Conservation (phyloP, 108 stramenopile species). For the Epipyxis sp. region DNA sequence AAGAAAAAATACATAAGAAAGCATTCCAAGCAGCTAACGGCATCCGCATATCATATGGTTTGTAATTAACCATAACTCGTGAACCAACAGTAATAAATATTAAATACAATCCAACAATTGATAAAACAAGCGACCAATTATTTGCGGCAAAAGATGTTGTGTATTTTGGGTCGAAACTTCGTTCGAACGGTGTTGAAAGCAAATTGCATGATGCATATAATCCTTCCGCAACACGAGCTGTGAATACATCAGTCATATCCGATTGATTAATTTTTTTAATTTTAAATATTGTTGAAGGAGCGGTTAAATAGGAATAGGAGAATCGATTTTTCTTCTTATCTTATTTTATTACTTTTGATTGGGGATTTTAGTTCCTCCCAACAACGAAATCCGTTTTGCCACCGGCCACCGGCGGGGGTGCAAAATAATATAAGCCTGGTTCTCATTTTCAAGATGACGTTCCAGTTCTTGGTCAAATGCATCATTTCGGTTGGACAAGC, state of each 20-base stretch:
- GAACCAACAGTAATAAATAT: constrained; percentile 36
- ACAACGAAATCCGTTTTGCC: not conserved
- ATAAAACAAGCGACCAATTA: not conserved
- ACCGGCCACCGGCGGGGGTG: not conserved
- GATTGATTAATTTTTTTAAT: too few species aligned
- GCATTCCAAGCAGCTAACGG: constrained; percentile 63
- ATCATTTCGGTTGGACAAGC: too few species aligned
- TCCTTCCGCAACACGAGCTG: not conserved
- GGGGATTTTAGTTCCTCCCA: too few species aligned
- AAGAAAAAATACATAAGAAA: constrained; percentile 55
- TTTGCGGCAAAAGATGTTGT: not conserved
- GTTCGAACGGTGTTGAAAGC: not conserved
- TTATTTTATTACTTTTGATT: too few species aligned
- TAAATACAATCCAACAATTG: not conserved
- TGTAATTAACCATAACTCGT: constrained; percentile 39
- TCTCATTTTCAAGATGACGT: too few species aligned
- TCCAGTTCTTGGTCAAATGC: too few species aligned
- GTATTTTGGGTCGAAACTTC: not conserved
- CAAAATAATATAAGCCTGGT: not conserved
- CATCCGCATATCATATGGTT: constrained; percentile 38
- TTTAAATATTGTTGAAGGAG: too few species aligned
- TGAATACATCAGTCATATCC: too few species aligned
- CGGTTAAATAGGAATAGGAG: too few species aligned
- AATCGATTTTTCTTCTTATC: too few species aligned
- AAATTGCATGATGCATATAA: not conserved